Percentiles rank a stretch among this genome's conserved stretches.
These are phyloP conservation scores for Martensiomyces pterosporus DNA, from an alignment of 192 early-diverging fungal genomes.

Conservation along the genomic window DNA sequence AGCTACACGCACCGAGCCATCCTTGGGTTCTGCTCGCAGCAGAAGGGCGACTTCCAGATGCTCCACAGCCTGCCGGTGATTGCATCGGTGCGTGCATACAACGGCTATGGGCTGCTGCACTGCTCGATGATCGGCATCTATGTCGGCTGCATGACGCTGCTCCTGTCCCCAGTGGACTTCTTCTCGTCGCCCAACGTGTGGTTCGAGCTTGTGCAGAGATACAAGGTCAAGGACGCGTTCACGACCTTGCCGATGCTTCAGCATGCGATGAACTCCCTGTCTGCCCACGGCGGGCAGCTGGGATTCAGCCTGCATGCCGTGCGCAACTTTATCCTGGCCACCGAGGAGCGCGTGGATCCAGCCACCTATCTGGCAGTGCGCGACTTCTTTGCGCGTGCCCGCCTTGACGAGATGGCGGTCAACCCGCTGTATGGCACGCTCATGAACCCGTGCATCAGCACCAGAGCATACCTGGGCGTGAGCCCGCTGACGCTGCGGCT, in stretches of 20 bases:
- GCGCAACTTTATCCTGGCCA: conserved; percentile 60
- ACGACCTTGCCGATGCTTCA: conserved; percentile 63
- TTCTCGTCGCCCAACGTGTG: conserved; percentile 57
- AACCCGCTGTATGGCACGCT: conserved; percentile 71
- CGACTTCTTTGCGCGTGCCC: conserved; percentile 56
- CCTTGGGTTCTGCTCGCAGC: conserved; percentile 39
- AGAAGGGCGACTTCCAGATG: conserved; percentile 53
- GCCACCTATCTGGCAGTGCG: conserved; percentile 50
- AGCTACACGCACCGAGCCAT: conserved; percentile 37
- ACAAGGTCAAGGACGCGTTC: conserved; percentile 68
- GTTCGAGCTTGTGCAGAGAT: conserved; percentile 69
- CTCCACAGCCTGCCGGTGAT: conserved; percentile 34
- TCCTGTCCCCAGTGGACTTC: conserved; percentile 62
- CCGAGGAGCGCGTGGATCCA: conserved; percentile 53
- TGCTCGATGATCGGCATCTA: conserved; percentile 51
- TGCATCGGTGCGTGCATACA: conserved; percentile 47
- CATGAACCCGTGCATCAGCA: conserved; percentile 76
- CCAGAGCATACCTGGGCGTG: conserved; percentile 73
- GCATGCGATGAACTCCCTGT: conserved; percentile 60
- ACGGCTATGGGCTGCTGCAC: conserved; percentile 54
- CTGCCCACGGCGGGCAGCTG: conserved; percentile 41
- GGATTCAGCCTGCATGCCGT: conserved; percentile 52
- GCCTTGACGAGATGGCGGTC: conserved; percentile 65
- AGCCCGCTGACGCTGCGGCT: conserved; percentile 64
- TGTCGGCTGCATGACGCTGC: conserved; percentile 57